Base-by-base conservation (phyloP, 345 rosid genomes). In the Hirschfeldia incana region DNA sequence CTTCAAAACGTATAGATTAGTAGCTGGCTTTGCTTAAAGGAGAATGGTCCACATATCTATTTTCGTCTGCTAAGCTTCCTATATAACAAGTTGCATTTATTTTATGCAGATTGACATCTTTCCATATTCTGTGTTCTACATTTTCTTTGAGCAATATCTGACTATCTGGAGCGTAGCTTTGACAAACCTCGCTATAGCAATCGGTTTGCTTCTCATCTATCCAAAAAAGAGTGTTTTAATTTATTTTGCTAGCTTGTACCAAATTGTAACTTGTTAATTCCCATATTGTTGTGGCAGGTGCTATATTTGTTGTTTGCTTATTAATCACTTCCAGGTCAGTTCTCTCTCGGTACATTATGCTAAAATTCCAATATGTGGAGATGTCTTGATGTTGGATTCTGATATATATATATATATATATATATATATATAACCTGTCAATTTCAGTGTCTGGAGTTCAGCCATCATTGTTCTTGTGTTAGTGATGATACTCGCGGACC, bases 91-190 rank as follows among this genome's bases (percentile, higher is more conserved):
- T 1, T 21, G 21, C 13, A 8, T 39, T 79, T 79, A 61, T 42
- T 71, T 76, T 3, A 58, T 85, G 85, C 95, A 94, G 98, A 87
- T 94, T 70, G 88, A 91, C 15, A 85, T 94, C 57, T 94, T 91
- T 76, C 98, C 98, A 61, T 92, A 94, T 78, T 92, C 98, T 2
- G 98, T 94, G 8, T 91, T 91, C 80, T 92, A 94, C 83, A 90
- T 94, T 82, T 94, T 91, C 85, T 94, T 94, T 74, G 98, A 94
- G 88, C 98, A 92, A 79, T 94, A 94, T 84, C 91, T 94, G 85
- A 89, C 89, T 83, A 86, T 92, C 78, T 94, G 98, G 98, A 86
- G 78, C 81, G 82, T 86, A n/a, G 98, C 98, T 76, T 75, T 91
- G 83, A 88, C 87, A 74, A 91, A 90, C 85, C 85, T 91, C 32